Base-by-base conservation (phyloP, 371 early-diverging fungal species). In the Mortierella sp. region DNA sequence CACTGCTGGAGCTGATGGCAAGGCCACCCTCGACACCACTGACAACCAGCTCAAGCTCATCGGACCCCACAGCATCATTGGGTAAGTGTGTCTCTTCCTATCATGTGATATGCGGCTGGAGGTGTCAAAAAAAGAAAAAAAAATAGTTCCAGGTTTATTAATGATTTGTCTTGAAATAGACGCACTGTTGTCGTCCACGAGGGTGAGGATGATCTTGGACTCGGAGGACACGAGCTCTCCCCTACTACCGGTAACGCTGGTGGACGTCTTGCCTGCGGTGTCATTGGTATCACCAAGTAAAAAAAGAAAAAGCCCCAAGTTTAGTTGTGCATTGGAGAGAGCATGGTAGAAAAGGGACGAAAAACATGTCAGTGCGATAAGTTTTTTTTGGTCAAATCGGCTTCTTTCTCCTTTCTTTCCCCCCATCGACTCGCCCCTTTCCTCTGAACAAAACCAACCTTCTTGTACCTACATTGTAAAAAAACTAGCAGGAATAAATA, bases 101-200 rank as follows among this genome's bases (percentile, higher is more conserved):
- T n/a, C n/a, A n/a, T n/a, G n/a, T n/a, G 26, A 2, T 21, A 27
- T 52, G 14, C 21, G 6, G 3, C 27, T 23, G 17, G 49, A 26
- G 26, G 32, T 9, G 7, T 19, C 19, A n/a, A 6, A 11, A 24
- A 26, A 24, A 15, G 8, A 3, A 4, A 44, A 6, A 11, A 53
- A 11, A 17, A 47, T 43, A 7, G 44, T 7, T 43, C 12, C 19
- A 17, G 3, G 14, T 21, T 44, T 17, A 8, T 6, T 19, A 44
- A 4, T 15, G 7, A 15, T 44, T 8, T 15, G 44, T 44, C 19
- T 19, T 21, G 15, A 44, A 15, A 34, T 79, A 88, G 90, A 50
- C 94, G 95, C 78, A 92, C 93, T 53, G 67, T 96, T 56, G 94
- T 95, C 47, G 89, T 94, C 53, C 95, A 95, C 81, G 90, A 85